These are phyloP conservation scores for Talaromyces sp. DNA, from an alignment of 2,329 filamentous ascomycete species.

Conservation along the genomic window DNA sequence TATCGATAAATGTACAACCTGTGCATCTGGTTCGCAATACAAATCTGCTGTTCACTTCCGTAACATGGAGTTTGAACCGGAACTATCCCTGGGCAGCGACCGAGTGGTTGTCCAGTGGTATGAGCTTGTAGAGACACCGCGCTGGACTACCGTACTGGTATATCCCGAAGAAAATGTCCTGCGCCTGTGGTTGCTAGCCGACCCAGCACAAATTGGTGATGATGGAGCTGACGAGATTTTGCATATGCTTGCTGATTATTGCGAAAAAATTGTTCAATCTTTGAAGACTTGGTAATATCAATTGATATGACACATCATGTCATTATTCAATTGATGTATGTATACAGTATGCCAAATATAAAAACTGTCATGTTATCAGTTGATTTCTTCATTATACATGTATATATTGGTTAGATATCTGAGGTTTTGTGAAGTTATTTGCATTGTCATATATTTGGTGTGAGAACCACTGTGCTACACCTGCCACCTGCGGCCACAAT, in stretches of 20 bases:
- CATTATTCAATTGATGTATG: no score
- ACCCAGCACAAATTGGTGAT: neutral
- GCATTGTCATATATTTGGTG: no score
- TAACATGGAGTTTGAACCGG: constrained; percentile 1
- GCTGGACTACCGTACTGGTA: neutral
- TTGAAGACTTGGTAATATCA: no score
- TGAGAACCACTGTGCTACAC: no score
- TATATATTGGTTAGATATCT: no score
- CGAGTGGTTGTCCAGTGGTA: neutral
- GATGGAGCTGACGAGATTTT: neutral
- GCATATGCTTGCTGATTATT: neutral
- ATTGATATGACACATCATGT: no score
- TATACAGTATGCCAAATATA: no score
- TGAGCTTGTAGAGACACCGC: neutral
- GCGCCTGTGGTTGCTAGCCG: neutral
- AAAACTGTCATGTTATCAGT: no score
- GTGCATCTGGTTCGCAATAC: neutral
- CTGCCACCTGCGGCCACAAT: no score
- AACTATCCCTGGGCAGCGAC: neutral
- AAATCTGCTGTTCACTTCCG: constrained; percentile 2
- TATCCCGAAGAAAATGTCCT: neutral
- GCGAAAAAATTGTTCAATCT: neutral
- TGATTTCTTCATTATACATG: no score
- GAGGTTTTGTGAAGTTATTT: no score
- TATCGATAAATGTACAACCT: neutral